Percentiles rank a stretch among this genome's conserved stretches.
Evolutionary conservation across 805 yeast species (phyloP).

Genomic region (Cyberlindnera euphorbiiphila): DNA sequence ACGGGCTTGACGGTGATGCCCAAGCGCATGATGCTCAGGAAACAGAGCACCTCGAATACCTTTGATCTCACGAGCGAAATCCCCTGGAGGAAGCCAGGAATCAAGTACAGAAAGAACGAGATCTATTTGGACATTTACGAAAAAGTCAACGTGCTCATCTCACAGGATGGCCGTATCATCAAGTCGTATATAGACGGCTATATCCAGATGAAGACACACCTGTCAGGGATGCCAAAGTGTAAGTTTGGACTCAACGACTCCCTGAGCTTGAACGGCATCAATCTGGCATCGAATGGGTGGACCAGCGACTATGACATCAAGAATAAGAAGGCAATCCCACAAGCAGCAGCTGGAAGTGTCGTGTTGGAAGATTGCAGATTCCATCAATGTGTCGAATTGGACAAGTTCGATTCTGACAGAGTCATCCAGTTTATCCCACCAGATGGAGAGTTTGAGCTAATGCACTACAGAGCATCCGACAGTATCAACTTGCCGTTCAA

Average conservation of each 20-base stretch:
- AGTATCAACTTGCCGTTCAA: constrained; percentile 68
- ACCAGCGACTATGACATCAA: constrained; percentile 29
- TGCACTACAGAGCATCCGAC: constrained; percentile 63
- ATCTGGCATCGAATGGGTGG: too few species aligned
- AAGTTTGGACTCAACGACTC: constrained; percentile 72
- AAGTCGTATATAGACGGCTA: constrained; percentile 75
- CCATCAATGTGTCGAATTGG: constrained; percentile 81
- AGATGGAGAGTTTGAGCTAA: constrained; percentile 80
- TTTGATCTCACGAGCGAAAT: constrained; percentile 16
- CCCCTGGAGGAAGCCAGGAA: constrained; percentile 69
- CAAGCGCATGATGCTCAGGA: constrained; percentile 3
- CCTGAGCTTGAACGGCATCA: constrained; percentile 25
- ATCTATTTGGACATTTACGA: constrained; percentile 74
- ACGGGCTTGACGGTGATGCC: constrained; percentile 1
- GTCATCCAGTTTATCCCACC: constrained; percentile 78
- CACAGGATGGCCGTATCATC: constrained; percentile 58
- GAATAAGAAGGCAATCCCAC: constrained; percentile 32
- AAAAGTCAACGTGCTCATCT: constrained; percentile 64
- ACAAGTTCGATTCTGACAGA: constrained; percentile 60
- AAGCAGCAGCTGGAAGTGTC: constrained; percentile 47
- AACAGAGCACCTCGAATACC: constrained; percentile 1
- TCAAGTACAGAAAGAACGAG: constrained; percentile 79
- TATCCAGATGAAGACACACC: constrained; percentile 62
- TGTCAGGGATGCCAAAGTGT: constrained; percentile 82
- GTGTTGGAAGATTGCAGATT: constrained; percentile 73